Evolutionary conservation across 352 stramenopile genomes (phyloP).

Genomic region (Phytophthora macrochlamydospora): DNA sequence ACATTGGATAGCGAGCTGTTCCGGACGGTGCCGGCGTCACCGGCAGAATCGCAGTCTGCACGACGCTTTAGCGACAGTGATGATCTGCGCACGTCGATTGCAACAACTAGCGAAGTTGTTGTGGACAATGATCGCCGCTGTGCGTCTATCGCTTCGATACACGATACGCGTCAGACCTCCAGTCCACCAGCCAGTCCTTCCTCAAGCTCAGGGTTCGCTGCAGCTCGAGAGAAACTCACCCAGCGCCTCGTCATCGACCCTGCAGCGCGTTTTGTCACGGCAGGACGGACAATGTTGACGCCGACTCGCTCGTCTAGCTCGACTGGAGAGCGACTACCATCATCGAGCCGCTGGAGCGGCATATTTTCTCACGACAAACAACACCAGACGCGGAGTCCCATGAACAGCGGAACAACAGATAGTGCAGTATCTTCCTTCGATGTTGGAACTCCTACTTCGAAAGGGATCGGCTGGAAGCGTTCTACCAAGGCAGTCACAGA

Average conservation of each 20-base stretch:
- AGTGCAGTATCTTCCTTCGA: constrained; percentile 4
- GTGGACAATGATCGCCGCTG: not conserved
- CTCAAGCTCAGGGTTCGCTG: constrained; percentile 15
- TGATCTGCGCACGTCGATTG: constrained; percentile 19
- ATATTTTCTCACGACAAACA: constrained; percentile 45
- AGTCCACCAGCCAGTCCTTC: constrained; percentile 16
- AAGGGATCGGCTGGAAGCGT: constrained; percentile 18
- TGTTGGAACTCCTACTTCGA: not conserved
- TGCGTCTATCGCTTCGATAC: constrained; percentile 10
- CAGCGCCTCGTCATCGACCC: constrained; percentile 43
- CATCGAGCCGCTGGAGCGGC: constrained; percentile 36
- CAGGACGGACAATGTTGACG: constrained; percentile 28
- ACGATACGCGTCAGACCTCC: too few relatives aligned
- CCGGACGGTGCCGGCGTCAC: constrained; percentile 25
- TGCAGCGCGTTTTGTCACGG: constrained; percentile 17
- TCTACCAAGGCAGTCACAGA: constrained; percentile 21
- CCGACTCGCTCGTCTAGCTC: constrained; percentile 23
- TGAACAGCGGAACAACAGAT: constrained; percentile 25
- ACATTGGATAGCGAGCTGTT: constrained; percentile 49
- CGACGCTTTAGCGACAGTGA: constrained; percentile 24
- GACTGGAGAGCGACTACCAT: constrained; percentile 23
- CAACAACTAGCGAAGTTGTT: not conserved
- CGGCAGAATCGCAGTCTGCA: constrained; percentile 11
- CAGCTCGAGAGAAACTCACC: constrained; percentile 32
- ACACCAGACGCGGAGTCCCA: constrained; percentile 36